Base-by-base conservation (phyloP, 495 filamentous ascomycete species). In the Lepraria neglecta region DNA sequence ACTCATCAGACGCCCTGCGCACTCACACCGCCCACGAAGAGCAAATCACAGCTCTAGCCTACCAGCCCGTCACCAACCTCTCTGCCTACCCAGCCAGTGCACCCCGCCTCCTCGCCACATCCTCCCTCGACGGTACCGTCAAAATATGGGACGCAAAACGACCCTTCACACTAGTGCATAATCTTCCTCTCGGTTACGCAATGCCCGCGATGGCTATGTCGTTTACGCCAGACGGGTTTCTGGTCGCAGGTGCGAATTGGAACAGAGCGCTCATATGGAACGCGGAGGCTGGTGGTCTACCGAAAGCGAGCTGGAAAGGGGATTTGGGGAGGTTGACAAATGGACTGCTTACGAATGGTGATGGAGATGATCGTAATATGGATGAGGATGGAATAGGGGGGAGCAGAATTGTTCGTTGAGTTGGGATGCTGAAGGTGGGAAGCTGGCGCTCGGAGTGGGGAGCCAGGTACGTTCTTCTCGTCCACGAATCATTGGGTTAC, bases 341-440 rank as follows among this genome's bases (percentile, higher is more conserved):
- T 45, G 52, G 57, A 21, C 14, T 42, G n/a, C 60, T 52, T 35
- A 63, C 64, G n/a, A 66, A 66, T 19, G 72, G 72, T 19, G 77
- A 77, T 62, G 75, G 75, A n/a, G 72, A 59, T 17, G 62, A 57
- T 28, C 43, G 71, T 4, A 59, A 58, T 33, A 48, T 43, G 24
- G 45, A 57, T 1, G 64, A 60, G 15, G 54, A 66, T 55, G 64
- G 33, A 68, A 28, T 63, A 30, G 56, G 42, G 14, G 47, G 47
- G 63, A 69, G 35, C 66, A 64, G 5, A 70, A 74, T 64, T 80
- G 84, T 45, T 84, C 82, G 60, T 68, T 92, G 21, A 80, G 82
- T 51, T 95, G 90, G 90, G 87, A 92, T 73, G 77, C 80, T 0
- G 82, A 89, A 69, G 87, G 88, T 2, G 83, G 86, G 65, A 85